Conservation (phyloP, 2,329 filamentous ascomycete genomes). For the Colletotrichum agaves region DNA sequence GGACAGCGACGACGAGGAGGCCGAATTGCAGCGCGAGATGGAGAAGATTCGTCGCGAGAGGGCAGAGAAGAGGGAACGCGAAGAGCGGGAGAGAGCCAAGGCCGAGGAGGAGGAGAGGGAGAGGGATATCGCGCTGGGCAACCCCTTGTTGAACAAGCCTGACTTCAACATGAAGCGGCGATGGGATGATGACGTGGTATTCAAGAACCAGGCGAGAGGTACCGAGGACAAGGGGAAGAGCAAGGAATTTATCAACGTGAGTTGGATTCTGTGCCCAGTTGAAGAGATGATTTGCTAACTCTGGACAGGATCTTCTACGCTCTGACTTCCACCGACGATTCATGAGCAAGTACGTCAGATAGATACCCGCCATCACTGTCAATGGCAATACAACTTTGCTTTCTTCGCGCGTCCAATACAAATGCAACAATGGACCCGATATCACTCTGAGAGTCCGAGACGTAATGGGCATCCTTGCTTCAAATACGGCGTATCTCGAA, state of each 20-base stretch:
- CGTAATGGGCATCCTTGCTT: background rate
- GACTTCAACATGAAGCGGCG: slow-evolving; percentile 92
- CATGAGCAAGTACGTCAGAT: slow-evolving; percentile 79
- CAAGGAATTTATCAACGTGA: slow-evolving; percentile 96
- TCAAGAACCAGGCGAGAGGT: slow-evolving; percentile 97
- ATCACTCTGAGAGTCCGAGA: background rate
- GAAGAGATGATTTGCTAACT: slow-evolving; percentile 41
- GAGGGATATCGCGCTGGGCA: slow-evolving; percentile 89
- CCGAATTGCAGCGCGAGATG: slow-evolving; percentile 89
- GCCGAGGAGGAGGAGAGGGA: slow-evolving; percentile 86
- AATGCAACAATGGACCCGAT: too few species aligned
- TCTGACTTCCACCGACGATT: slow-evolving; percentile 99
- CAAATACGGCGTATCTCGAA: background rate
- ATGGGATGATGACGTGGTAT: slow-evolving; percentile 99
- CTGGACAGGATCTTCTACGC: slow-evolving; percentile 78
- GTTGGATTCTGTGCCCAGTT: slow-evolving; percentile 44
- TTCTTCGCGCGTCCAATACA: too few species aligned
- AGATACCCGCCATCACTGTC: slow-evolving; percentile 38
- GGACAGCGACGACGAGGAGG: slow-evolving; percentile 83
- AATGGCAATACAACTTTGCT: too few species aligned
- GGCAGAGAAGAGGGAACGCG: slow-evolving; percentile 79
- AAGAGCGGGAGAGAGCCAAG: slow-evolving; percentile 65
- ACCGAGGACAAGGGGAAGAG: slow-evolving; percentile 89
- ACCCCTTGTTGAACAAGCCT: slow-evolving; percentile 87
- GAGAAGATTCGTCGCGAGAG: slow-evolving; percentile 93